Base-by-base conservation (phyloP, 2,329 filamentous ascomycete genomes). In the Lachnellula willkommii region DNA sequence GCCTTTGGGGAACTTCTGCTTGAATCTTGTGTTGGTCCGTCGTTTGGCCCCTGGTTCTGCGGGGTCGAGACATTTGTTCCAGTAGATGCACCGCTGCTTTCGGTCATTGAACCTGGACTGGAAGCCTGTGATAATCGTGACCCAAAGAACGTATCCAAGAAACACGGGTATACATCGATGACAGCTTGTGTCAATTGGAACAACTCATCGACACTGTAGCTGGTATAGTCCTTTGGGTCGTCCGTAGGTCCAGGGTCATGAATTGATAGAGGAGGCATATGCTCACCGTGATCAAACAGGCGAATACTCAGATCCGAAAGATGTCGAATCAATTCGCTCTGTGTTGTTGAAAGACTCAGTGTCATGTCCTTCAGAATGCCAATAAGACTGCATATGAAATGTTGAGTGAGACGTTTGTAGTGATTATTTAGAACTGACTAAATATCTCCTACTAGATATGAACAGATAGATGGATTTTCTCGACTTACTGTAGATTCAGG, bases 161-260 rank as follows among this genome's bases (percentile, higher is more conserved):
- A 65, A 2, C 14, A 47, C 2, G 63, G 64, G 50, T 66, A 64
- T 43, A 66, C 50, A 26, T 65, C 59, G 7, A 65, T 58, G 5
- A 65, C 45, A 4, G 28, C 37, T 55, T 65, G 62, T 2, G 63
- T 66, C 12, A 60, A 43, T 11, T 46, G 43, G 28, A 64, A 59
- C 2, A 62, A 62, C 1, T 63, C 56, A 28, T 65, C 60, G 5
- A 63, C 20, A 6, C 48, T 24, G 39, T 50, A 66, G 2, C 54
- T 48, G 4, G 52, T 50, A 20, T 56, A 57, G 14, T 59, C 37
- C 4, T 36, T 36, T 12, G 26, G 24, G 14, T 35, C 24, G 20
- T 4, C 17, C 9, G 32, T 7, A 5, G 28, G 14, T n/a, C 11
- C 35, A 28, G 24, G 24, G 20, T 63, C 59, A 39, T 66, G 60